Conservation (phyloP, 305 asterid genomes). For the Vinca major region DNA sequence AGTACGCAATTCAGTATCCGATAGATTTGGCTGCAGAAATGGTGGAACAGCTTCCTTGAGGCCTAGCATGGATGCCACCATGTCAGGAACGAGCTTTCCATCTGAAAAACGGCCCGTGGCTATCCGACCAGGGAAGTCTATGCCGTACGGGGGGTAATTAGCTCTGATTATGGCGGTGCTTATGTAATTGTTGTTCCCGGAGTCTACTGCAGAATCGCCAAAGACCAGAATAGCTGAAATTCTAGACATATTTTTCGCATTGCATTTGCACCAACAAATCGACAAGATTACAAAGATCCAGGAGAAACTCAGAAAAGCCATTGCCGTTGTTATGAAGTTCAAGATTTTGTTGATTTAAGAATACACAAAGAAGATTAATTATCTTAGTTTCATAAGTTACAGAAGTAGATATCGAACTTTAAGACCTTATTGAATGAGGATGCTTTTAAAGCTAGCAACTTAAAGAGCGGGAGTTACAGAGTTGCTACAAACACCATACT, state of each 20-base stretch:
- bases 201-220: constrained; percentile 16
- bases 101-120: constrained; percentile 24
- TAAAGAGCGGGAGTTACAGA: neutral
- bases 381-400: neutral
- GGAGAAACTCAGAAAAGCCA: constrained; percentile 3
- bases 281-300: neutral
- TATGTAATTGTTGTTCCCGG: constrained; percentile 19
- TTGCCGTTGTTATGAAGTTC: neutral
- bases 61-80: constrained; percentile 16
- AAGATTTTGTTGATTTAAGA: constrained; percentile 29
- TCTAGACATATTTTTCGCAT: constrained; percentile 1
- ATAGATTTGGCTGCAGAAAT: constrained; percentile 18
- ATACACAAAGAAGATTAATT: constrained; percentile 15
- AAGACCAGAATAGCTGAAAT: constrained; percentile 1
- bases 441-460: neutral
- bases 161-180: constrained; percentile 10
- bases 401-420: neutral
- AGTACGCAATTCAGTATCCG: constrained; percentile 14
- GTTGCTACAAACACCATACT: no score
- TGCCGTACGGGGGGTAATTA: constrained; percentile 20
- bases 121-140: constrained; percentile 3
- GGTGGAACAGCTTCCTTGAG: constrained; percentile 21
- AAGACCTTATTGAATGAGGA: neutral
- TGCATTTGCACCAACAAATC: neutral
- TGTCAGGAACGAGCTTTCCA: constrained; percentile 25